Evolutionary conservation across 345 rosid species (phyloP), one percentile per base, ranked within the genome.

Genomic region (Passiflora organensis): DNA sequence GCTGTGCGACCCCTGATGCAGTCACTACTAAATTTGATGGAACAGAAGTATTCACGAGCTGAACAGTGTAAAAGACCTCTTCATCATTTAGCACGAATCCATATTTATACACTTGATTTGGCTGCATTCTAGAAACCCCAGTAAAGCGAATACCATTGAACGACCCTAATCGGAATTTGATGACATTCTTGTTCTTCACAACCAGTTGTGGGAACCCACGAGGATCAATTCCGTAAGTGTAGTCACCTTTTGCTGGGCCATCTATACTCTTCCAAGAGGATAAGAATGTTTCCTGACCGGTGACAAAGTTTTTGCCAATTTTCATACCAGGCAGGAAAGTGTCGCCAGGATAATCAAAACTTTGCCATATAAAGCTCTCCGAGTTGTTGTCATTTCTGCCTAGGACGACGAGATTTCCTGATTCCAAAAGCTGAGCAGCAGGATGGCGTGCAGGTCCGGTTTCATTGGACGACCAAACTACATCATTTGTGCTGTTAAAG

Each of bases 171-270:
- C 74, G 47, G 37, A 15, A 58, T 1, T 1, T 18, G 13, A 47
- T 42, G 0, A 0, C 15, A 4, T 25, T 2, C 13, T 56, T 52
- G 0, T 58, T 58, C 44, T 39, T 22, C 0, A 63, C 6, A 19
- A 59, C 47, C 0, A 69, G 14, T 20, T 70, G 69, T 2, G 69
- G 74, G 59, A 20, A 53, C 21, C 74, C 74, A 24, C 12, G 46
- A 11, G 58, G 6, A 21, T 70, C 74, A 8, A 70, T 42, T 20
- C 34, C 0, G 0, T 24, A 3, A 1, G 58, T 24, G 39, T 47
- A 63, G 5, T 58, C 19, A 11, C 74, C 74, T 14, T 15, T 44
- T 10, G 60, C 51, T 39, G 70, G 70, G 17, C 58, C 64, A 6
- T 50, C 48, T 1, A n/a, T 10, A 21, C 32, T 49, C 36, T 42